These are phyloP conservation scores for Saccharum spontaneum DNA, from an alignment of 176 grass and related monocot species.

Conservation along the genomic window DNA sequence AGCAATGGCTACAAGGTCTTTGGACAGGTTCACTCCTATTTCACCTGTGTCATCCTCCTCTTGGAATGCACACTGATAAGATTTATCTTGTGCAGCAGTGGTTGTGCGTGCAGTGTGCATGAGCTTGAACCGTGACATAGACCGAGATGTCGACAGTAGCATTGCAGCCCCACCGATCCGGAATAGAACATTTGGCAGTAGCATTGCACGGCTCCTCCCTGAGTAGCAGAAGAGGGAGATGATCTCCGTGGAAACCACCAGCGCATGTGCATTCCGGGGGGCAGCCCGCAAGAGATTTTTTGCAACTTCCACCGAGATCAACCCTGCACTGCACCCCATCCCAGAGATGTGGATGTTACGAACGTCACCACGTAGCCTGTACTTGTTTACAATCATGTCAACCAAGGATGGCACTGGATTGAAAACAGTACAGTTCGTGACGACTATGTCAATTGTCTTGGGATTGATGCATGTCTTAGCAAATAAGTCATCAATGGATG, in stretches of 20 bases:
- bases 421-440: slow-evolving; percentile 34
- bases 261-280: background rate
- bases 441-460: background rate
- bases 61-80: slow-evolving; percentile 9
- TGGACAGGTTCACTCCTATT: slow-evolving; percentile 9
- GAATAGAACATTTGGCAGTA: slow-evolving; percentile 26
- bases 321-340: slow-evolving; percentile 47
- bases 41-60: slow-evolving; percentile 31
- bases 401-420: slow-evolving; percentile 27
- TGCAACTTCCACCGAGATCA: slow-evolving; percentile 28
- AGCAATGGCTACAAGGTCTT: slow-evolving; percentile 19
- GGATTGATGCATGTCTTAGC: slow-evolving; percentile 19
- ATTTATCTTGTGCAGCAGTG: slow-evolving; percentile 24
- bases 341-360: slow-evolving; percentile 19
- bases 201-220: slow-evolving; percentile 13
- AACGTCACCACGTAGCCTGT: slow-evolving; percentile 12
- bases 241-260: slow-evolving; percentile 43
- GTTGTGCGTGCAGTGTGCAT: slow-evolving; percentile 24
- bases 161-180: slow-evolving; percentile 36
- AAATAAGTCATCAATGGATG: slow-evolving; percentile 26
- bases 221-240: background rate
- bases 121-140: slow-evolving; percentile 26
- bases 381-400: slow-evolving; percentile 32
- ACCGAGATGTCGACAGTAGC: background rate
- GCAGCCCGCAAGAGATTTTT: slow-evolving; percentile 12